These are phyloP conservation scores for Fusarium caatingaense DNA, from an alignment of 2,329 filamentous ascomycete species.

Conservation along the genomic window DNA sequence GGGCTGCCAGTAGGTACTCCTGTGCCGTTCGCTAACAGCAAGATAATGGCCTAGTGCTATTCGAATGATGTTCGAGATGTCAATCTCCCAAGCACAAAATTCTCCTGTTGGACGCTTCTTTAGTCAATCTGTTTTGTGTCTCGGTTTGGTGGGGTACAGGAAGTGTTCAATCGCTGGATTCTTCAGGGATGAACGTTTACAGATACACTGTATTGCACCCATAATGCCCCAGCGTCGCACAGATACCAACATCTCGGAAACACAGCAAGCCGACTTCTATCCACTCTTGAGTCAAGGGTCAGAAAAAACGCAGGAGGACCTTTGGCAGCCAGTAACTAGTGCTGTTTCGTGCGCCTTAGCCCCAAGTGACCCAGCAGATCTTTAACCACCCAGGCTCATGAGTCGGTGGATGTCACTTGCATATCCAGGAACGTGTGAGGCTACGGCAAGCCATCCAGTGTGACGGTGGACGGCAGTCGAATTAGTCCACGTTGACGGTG, in stretches of 20 bases:
- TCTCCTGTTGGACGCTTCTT: slow-evolving; percentile 6
- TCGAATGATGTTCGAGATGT: neutral
- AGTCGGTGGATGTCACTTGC: slow-evolving; percentile 46
- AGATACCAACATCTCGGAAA: slow-evolving; percentile 47
- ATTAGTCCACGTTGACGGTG: slow-evolving; percentile 43
- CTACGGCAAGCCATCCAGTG: slow-evolving; percentile 48
- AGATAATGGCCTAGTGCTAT: neutral
- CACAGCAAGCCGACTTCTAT: slow-evolving; percentile 42
- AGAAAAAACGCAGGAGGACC: slow-evolving; percentile 23
- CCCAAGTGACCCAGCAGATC: slow-evolving; percentile 35
- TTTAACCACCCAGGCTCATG: slow-evolving; percentile 38
- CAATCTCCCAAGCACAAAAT: neutral
- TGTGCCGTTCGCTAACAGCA: slow-evolving; percentile 3
- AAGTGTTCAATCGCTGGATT: slow-evolving; percentile 7
- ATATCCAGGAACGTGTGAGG: slow-evolving; percentile 48
- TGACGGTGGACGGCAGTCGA: slow-evolving; percentile 45
- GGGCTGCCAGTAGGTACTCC: slow-evolving; percentile 11
- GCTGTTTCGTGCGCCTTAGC: slow-evolving; percentile 37
- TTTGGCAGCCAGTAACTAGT: slow-evolving; percentile 35
- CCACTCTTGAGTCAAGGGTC: slow-evolving; percentile 39
- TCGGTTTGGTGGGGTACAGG: neutral
- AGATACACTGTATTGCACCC: slow-evolving; percentile 10
- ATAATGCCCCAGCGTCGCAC: slow-evolving; percentile 23
- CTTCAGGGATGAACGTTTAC: slow-evolving; percentile 3
- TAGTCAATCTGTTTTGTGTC: slow-evolving; percentile 8